Evolutionary conservation across 345 rosid species (phyloP).

Genomic region (Pugionium dolabratum): DNA sequence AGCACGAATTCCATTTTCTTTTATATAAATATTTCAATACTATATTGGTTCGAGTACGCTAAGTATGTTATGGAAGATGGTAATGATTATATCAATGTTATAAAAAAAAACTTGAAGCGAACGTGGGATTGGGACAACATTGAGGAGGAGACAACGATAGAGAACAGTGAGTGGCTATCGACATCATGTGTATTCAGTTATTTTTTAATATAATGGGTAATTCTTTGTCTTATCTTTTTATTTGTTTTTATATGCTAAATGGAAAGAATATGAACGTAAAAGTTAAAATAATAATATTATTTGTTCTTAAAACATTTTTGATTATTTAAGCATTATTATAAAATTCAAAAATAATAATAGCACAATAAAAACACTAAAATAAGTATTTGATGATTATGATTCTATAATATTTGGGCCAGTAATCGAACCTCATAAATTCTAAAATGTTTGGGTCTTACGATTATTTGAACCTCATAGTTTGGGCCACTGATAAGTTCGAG

Average conservation of each 20-base stretch:
- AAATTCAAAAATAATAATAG: neutral
- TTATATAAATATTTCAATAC: no score
- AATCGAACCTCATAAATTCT: conserved; percentile 10
- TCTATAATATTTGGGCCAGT: neutral
- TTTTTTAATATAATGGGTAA: conserved; percentile 9
- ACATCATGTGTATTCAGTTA: conserved; percentile 29
- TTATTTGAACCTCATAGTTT: conserved; percentile 28
- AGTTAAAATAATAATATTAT: neutral
- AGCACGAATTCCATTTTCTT: no score
- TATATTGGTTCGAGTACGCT: no score
- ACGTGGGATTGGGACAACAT: conserved; percentile 33
- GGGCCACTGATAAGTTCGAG: conserved; percentile 27
- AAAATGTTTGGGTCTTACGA: conserved; percentile 13
- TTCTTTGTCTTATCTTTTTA: conserved; percentile 4
- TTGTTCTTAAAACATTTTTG: no score
- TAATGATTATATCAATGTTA: no score
- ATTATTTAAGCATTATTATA: neutral
- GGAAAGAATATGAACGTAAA: conserved; percentile 13
- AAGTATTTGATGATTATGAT: neutral
- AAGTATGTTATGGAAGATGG: no score
- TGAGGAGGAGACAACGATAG: conserved; percentile 40
- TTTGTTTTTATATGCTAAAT: neutral
- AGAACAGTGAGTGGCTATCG: conserved; percentile 40
- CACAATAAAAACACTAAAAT: neutral
- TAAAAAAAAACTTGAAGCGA: no score